Percentiles rank a stretch among this genome's conserved stretches.
phyloP scores from a whole-genome alignment of 306 rosid species.

The Hippophae rhamnoides region DNA sequence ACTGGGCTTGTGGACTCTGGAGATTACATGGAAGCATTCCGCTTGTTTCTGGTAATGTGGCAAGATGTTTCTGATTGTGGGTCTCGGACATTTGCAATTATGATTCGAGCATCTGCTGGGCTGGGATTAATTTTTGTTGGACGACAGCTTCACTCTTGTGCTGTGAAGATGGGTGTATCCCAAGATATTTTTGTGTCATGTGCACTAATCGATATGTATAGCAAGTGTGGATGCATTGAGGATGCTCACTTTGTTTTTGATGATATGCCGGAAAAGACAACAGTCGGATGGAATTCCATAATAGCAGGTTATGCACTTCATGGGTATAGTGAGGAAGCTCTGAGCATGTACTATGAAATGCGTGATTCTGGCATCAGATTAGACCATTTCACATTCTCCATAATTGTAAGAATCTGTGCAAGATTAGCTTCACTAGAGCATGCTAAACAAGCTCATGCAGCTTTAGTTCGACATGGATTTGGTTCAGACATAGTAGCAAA shows the following conservation, averaged over 20 bases:
- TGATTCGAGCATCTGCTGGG: conserved; percentile 71
- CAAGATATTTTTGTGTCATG: conserved; percentile 53
- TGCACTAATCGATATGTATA: conserved; percentile 77
- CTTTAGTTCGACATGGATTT: conserved; percentile 65
- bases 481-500: conserved; percentile 69
- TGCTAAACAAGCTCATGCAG: conserved; percentile 85
- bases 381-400: conserved; percentile 82
- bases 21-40: conserved; percentile 46
- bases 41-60: conserved; percentile 52
- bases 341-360: conserved; percentile 58
- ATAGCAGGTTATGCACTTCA: conserved; percentile 81
- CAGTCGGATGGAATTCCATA: conserved; percentile 79
- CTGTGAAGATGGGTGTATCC: conserved; percentile 56
- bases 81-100: conserved; percentile 44
- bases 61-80: conserved; percentile 44
- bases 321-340: conserved; percentile 79
- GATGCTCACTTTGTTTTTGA: conserved; percentile 73
- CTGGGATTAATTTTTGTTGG: conserved; percentile 44
- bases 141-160: conserved; percentile 63
- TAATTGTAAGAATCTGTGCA: conserved; percentile 59
- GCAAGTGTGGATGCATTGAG: conserved; percentile 71
- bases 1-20: conserved; percentile 63
- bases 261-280: conserved; percentile 64
- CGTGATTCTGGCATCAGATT: conserved; percentile 44
- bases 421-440: conserved; percentile 72